phyloP scores from a whole-genome alignment of 176 grass and related monocot genomes.

The Zoysia pacifica region DNA sequence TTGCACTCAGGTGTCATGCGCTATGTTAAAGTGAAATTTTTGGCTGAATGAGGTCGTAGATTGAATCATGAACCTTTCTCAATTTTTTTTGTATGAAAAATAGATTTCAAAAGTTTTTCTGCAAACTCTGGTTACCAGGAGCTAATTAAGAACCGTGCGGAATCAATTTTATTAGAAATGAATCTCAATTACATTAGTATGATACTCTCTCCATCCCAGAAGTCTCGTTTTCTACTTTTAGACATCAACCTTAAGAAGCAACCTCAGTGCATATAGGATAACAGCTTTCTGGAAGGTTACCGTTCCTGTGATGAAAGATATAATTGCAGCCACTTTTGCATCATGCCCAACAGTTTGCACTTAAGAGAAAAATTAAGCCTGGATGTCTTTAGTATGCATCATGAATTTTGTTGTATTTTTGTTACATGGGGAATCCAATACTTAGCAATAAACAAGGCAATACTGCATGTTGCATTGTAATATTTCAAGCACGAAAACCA shows the following conservation, averaged over 20 bases:
- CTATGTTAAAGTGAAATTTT: background rate
- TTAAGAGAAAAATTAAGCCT: background rate
- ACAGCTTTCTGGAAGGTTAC: background rate
- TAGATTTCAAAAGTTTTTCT: background rate
- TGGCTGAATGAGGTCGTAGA: background rate
- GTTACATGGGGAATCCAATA: background rate
- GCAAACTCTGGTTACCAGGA: background rate
- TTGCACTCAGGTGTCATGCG: background rate
- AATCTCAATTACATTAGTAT: background rate
- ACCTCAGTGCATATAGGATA: background rate
- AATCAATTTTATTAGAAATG: background rate
- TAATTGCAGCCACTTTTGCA: background rate
- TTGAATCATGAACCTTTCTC: background rate
- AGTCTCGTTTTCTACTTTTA: no score
- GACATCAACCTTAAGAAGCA: background rate
- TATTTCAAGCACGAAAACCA: background rate
- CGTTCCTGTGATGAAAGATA: conserved; percentile 9
- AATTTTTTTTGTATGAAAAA: background rate
- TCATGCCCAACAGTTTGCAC: background rate
- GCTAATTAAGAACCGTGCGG: background rate
- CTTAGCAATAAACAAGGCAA: background rate
- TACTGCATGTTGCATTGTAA: background rate
- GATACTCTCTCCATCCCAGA: no score
- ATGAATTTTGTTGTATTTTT: background rate
- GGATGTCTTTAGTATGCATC: background rate